A percentile compares a stretch with the other conserved stretches of the same genome.
These are phyloP conservation scores for Nannochloropsis gaditana DNA, from an alignment of 108 stramenopile genomes.

Conservation along the genomic window DNA sequence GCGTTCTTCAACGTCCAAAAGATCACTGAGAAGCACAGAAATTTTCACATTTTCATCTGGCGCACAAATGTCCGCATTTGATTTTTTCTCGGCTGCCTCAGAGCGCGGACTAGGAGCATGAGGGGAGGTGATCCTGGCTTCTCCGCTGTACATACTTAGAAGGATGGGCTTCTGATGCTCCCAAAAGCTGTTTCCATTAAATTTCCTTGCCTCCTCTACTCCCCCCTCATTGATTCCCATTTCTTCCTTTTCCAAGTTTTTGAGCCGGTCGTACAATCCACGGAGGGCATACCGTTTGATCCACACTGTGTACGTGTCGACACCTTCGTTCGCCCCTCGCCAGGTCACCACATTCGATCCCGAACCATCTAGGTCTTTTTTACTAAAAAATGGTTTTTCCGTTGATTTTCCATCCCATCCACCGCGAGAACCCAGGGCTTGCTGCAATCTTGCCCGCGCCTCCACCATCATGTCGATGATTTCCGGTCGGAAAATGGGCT, in stretches of 20 bases:
- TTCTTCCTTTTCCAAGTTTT: neutral
- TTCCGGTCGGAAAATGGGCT: slow-evolving; percentile 31
- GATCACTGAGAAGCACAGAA: slow-evolving; percentile 15
- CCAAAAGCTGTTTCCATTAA: neutral
- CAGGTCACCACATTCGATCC: slow-evolving; percentile 43
- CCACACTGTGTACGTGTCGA: slow-evolving; percentile 39
- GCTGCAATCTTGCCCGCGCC: slow-evolving; percentile 30
- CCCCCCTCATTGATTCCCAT: neutral
- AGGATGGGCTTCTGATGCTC: neutral
- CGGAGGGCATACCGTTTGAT: slow-evolving; percentile 26
- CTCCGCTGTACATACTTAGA: neutral
- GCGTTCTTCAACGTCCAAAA: slow-evolving; percentile 22
- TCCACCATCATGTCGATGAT: slow-evolving; percentile 30
- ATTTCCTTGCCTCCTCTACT: neutral
- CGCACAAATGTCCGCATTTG: slow-evolving; percentile 23
- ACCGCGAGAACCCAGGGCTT: neutral
- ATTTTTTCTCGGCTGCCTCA: slow-evolving; percentile 7
- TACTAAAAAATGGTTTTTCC: neutral
- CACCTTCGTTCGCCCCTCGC: slow-evolving; percentile 26
- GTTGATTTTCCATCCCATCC: neutral
- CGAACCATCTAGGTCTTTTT: slow-evolving; percentile 27
- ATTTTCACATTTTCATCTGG: slow-evolving; percentile 10
- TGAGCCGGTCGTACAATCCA: slow-evolving; percentile 22
- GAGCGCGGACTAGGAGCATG: slow-evolving; percentile 20
- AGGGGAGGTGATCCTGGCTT: slow-evolving; percentile 24